Evolutionary conservation across 2,329 filamentous ascomycete species (phyloP).

Genomic region (Aspergillus nomiae): DNA sequence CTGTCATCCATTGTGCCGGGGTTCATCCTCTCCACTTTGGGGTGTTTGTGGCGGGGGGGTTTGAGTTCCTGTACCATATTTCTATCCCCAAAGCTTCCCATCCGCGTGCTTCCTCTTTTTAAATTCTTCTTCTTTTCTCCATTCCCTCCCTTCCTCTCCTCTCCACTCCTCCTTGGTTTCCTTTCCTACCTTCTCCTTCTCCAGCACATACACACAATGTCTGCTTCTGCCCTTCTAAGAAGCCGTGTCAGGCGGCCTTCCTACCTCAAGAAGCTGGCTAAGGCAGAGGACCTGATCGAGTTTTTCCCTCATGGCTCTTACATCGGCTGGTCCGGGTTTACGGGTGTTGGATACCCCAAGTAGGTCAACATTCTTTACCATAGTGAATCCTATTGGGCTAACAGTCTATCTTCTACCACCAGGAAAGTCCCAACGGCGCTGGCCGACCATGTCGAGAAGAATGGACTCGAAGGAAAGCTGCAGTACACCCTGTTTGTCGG

Average conservation of each 20-base stretch:
- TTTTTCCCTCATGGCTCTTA: conserved; percentile 84
- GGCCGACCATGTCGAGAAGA: conserved; percentile 86
- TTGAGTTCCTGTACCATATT: conserved; percentile 15
- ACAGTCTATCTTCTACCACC: background rate
- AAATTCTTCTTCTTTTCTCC: conserved; percentile 6
- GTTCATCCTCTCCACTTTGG: conserved; percentile 1
- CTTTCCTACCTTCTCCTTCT: conserved; percentile 11
- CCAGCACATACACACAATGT: conserved; percentile 38
- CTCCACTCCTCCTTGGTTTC: conserved; percentile 5
- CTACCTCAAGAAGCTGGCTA: conserved; percentile 77
- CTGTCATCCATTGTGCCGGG: conserved; percentile 12
- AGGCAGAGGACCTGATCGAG: conserved; percentile 75
- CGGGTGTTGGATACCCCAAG: conserved; percentile 88
- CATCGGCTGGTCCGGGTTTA: conserved; percentile 90
- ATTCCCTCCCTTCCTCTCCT: background rate
- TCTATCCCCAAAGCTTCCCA: conserved; percentile 14
- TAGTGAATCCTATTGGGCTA: background rate
- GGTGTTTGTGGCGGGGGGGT: conserved; percentile 12
- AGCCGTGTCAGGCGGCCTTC: conserved; percentile 74
- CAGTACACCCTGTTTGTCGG: conserved; percentile 88
- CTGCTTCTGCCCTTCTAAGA: conserved; percentile 73
- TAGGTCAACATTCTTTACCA: conserved; percentile 45
- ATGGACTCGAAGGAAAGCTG: conserved; percentile 78
- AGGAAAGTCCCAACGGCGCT: conserved; percentile 83
- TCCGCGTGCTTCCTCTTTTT: conserved; percentile 10